These are phyloP conservation scores for Rhypophila decipiens DNA, from an alignment of 495 filamentous ascomycete species.

Conservation along the genomic window DNA sequence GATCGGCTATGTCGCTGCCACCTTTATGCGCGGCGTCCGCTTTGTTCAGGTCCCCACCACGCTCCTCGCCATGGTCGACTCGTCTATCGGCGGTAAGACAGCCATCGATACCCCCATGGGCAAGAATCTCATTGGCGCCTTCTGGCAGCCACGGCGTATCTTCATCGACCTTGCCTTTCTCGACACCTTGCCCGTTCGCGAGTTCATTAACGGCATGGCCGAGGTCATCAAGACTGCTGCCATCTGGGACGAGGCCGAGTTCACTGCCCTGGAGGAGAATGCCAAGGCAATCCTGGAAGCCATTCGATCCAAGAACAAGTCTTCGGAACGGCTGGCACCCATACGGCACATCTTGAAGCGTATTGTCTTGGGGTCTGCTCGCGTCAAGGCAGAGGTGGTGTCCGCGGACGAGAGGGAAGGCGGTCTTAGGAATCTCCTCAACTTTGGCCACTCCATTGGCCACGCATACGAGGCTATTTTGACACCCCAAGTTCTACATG, in stretches of 20 bases:
- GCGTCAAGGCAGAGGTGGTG: conserved; percentile 89
- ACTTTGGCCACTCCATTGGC: conserved; percentile 97
- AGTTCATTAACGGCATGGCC: conserved; percentile 98
- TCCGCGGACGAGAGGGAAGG: conserved; percentile 92
- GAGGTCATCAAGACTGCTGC: conserved; percentile 98
- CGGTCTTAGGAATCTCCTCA: conserved; percentile 87
- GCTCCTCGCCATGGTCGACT: conserved; percentile 95
- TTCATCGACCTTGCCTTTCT: conserved; percentile 93
- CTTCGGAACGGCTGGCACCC: conserved; percentile 51
- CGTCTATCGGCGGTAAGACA: conserved; percentile 96
- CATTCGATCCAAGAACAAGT: conserved; percentile 50
- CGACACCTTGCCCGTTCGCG: conserved; percentile 81
- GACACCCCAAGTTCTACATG: conserved; percentile 91
- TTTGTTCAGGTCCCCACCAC: conserved; percentile 97
- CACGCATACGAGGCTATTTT: conserved; percentile 95
- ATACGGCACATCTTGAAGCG: conserved; percentile 76
- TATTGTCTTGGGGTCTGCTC: conserved; percentile 80
- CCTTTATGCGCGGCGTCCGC: conserved; percentile 95
- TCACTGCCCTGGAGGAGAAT: conserved; percentile 75
- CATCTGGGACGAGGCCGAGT: conserved; percentile 88
- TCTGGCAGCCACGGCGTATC: conserved; percentile 91
- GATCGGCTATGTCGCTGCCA: conserved; percentile 93
- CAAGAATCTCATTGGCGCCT: conserved; percentile 93
- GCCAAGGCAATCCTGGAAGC: conserved; percentile 68
- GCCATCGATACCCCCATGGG: conserved; percentile 95